Evolutionary conservation across 1,139 yeast species (phyloP).

Genomic region (Candida mesenterica): DNA sequence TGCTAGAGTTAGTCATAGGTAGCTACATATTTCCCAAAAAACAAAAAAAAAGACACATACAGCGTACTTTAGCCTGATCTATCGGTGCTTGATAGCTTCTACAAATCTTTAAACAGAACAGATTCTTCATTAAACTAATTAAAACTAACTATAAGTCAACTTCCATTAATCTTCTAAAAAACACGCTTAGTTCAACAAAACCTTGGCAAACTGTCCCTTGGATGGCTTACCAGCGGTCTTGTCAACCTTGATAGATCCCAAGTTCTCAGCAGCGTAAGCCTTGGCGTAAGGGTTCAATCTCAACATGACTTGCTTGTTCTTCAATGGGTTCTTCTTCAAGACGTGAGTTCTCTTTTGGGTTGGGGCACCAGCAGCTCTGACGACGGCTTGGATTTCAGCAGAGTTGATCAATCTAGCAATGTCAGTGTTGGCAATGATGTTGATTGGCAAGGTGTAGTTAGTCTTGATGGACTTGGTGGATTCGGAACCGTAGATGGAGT

Average conservation of each 20-base stretch:
- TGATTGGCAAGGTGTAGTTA: conserved; percentile 88
- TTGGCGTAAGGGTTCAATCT: conserved; percentile 99
- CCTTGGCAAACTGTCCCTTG: conserved; percentile 67
- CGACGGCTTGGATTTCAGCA: conserved; percentile 96
- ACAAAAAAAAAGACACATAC: no score
- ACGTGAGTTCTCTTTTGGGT: conserved; percentile 93
- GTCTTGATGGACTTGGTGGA: conserved; percentile 81
- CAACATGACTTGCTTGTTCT: conserved; percentile 97
- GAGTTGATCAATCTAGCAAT: conserved; percentile 98
- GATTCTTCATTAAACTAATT: no score
- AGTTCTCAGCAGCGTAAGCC: conserved; percentile 90
- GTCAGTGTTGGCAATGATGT: conserved; percentile 95
- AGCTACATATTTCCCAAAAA: no score
- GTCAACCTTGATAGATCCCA: conserved; percentile 81
- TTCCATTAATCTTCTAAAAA: neutral
- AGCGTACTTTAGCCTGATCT: no score
- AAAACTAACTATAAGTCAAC: neutral
- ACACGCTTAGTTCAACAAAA: conserved; percentile 51
- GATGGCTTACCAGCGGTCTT: conserved; percentile 64
- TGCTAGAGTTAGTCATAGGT: no score
- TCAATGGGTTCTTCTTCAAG: conserved; percentile 99
- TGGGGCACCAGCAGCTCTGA: conserved; percentile 95
- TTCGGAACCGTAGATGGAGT: conserved; percentile 96
- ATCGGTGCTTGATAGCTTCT: no score
- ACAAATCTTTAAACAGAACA: no score